Evolutionary conservation across 1,284 basidiomycete genomes (phyloP), one percentile per base, ranked within the genome.

Genomic region (Athelia sp.): DNA sequence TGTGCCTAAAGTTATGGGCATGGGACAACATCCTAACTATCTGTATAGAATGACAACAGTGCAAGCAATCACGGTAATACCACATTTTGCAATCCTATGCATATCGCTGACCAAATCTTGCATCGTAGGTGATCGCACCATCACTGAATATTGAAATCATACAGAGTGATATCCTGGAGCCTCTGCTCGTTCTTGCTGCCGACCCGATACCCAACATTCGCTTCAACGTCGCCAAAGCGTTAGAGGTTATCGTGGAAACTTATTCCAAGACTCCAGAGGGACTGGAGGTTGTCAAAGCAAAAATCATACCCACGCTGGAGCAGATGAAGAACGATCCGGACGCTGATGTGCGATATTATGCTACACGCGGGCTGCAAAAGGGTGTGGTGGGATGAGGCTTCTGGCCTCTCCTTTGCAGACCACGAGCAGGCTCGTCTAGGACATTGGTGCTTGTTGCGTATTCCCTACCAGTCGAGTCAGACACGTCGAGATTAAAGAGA

Each of bases 131-230:
- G 23, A 98, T 99, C 67, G 86, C 94, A 4, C 92, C 97, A 1
- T 92, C 92, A n/a, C 74, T 99, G 62, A 89, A 84, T 60, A 71
- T 91, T 52, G 83, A 93, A 45, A 93, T 94, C 57, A 84, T 99
- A 58, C 82, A 82, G 21, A 81, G 87, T 50, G 90, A 91, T 47
- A 90, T 99, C 56, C 82, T 98, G 56, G 86, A 88, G 44, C 88
- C 92, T 23, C 80, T 99, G 50, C 72, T 97, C 50, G 79, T 86
- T 54, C 82, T 99, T 49, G 88, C 92, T 18, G 77, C 79, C 48
- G 97, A 99, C 67, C 87, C 93, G 9, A 99, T 99, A 62, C 97
- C 97, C 50, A 99, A 99, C 72, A 99, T 99, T 67, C 90, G 97
- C 40, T 99, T 99, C 81, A 99, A 99, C 67, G 94, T 98, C 29